Base-by-base conservation (phyloP, 169 alveolate species). In the Eimeria sp. region DNA sequence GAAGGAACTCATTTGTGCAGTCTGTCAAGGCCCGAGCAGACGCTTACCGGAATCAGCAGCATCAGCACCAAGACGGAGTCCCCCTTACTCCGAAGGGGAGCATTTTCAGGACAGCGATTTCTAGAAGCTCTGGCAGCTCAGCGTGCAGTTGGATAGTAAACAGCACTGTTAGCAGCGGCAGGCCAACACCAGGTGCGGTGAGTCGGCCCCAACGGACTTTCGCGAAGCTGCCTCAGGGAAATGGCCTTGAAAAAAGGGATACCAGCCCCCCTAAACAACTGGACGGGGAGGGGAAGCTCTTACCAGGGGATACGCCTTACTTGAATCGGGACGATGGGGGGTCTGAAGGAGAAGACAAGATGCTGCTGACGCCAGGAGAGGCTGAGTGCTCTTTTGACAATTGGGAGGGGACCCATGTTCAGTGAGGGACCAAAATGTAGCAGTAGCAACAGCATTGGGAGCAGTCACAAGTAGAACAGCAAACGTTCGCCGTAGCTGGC, bases 221-320 rank as follows among this genome's bases (percentile, higher is more conserved):
- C 27, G 90, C 90, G 47, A 82, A 54, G 73, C 73, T 82, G 90
- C 90, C 65, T n/a, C 30, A 45, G 16, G 72, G 25, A n/a, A 73
- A 30, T 10, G 70, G 54, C 7, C 34, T 14, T 27, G 34, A 18
- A n/a, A 20, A 3, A 25, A 9, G 90, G 14, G 51, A 73, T 13
- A 51, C 25, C 73, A 27, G 90, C 54, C 13, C 22, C 73, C 14
- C 30, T 47, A 73, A 82, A 14, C 51, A n/a, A 54, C 54, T 11
- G 72, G 73, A 7, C 49, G 27, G 5, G 0, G 54, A n/a, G 70
- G 25, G 58, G 88, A 43, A 22, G 88, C 14, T 16, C 6, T 49
- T 47, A 45, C 45, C 67, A 45, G 27, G 63, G 2, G 65, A n/a
- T 0, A 34, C 47, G 18, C 47, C 20, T 14, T 11, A 49, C 80